These are phyloP conservation scores for Solanum commersonii DNA, from an alignment of 257 asterid genomes.

Conservation along the genomic window DNA sequence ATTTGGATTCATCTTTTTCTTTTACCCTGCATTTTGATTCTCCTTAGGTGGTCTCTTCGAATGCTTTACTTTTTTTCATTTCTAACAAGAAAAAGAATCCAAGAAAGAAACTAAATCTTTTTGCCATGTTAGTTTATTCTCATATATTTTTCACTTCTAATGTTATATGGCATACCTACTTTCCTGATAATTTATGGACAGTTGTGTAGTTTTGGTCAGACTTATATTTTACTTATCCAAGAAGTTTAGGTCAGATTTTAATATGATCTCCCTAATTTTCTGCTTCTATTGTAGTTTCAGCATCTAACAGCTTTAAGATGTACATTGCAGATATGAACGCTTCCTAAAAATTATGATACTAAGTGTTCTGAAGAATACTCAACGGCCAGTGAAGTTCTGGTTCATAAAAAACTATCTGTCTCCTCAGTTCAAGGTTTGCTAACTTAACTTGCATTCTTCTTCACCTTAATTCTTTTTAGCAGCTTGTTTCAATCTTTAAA, in stretches of 20 bases:
- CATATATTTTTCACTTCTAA: background rate
- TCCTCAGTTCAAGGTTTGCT: slow-evolving; percentile 88
- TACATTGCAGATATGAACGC: slow-evolving; percentile 80
- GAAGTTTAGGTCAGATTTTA: background rate
- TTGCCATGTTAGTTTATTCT: background rate
- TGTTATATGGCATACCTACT: background rate
- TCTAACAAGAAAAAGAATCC: background rate
- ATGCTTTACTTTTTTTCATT: background rate
- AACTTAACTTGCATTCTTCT: background rate
- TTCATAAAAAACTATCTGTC: slow-evolving; percentile 97
- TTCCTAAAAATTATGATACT: slow-evolving; percentile 90
- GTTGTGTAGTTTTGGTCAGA: background rate
- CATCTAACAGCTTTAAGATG: slow-evolving; percentile 1
- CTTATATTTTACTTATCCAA: background rate
- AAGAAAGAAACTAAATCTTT: background rate
- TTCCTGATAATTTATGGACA: background rate
- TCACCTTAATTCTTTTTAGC: background rate
- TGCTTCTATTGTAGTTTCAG: background rate
- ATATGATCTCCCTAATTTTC: background rate
- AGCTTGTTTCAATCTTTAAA: background rate
- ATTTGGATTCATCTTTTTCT: background rate
- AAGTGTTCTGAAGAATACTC: slow-evolving; percentile 83
- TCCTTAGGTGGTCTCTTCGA: background rate
- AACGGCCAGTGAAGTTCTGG: slow-evolving; percentile 94
- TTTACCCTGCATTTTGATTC: background rate